Evolutionary conservation across 768 basidiomycete species (phyloP), one percentile per base, ranked within the genome.

Genomic region (Mycena filopes): DNA sequence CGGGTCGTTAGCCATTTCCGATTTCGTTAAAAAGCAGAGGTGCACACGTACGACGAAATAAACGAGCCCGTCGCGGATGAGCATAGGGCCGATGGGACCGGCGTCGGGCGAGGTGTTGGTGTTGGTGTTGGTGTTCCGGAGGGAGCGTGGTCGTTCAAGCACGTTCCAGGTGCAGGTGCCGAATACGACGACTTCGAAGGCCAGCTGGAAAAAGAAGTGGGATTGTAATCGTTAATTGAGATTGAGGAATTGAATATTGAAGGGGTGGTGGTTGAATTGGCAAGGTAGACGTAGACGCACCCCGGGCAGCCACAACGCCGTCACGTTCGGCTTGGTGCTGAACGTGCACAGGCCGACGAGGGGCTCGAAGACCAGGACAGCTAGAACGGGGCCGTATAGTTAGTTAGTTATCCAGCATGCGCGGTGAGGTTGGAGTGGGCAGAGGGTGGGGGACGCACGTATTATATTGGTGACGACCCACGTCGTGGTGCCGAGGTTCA

Each of bases 151-250:
- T 26, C 56, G 66, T 43, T 77, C 72, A 13, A 77, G 61, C 2
- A 71, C 70, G 16, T 78, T 78, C 75, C 78, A 76, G 13, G 70
- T 58, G 1, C 69, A 69, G 45, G 71, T 72, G 31, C 67, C 8
- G 50, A 78, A 78, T 10, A 79, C 48, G 63, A 79, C 65, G n/a
- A 72, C 15, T 49, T 79, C 78, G 15, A 76, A 78, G 2, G 48
- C 64, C 4, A 76, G 67, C 76, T 78, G 23, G n/a, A 45, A 20
- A 20, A 26, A n/a, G 3, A 23, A 6, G n/a, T n/a, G n/a, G n/a
- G n/a, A n/a, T n/a, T n/a, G n/a, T n/a, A n/a, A n/a, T n/a, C n/a
- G n/a, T n/a, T n/a, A n/a, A n/a, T n/a, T n/a, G n/a, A n/a, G n/a
- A n/a, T n/a, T n/a, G n/a, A n/a, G n/a, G n/a, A n/a, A n/a, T n/a